phyloP scores from a whole-genome alignment of 164 flowering plant genomes.

The Piper longum region DNA sequence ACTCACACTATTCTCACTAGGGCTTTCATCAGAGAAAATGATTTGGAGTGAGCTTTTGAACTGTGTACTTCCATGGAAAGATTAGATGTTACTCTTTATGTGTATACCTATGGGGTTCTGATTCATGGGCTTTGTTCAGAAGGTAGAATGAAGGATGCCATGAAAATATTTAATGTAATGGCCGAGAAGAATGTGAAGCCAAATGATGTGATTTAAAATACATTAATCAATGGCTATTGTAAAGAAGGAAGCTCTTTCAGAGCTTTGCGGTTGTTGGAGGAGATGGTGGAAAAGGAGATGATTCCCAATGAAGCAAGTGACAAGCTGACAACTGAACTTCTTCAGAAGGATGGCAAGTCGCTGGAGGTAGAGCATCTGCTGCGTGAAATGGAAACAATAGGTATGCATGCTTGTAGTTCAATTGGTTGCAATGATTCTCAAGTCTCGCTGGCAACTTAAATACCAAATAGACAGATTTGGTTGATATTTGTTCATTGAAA shows the following conservation, averaged over 20 bases:
- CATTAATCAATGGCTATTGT: constrained; percentile 50
- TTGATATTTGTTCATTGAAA: no score
- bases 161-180: constrained; percentile 40
- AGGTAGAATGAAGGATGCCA: constrained; percentile 68
- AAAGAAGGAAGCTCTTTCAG: constrained; percentile 57
- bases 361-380: constrained; percentile 42
- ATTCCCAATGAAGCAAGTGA: constrained; percentile 56
- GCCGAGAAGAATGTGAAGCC: constrained; percentile 32
- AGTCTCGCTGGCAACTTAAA: not conserved
- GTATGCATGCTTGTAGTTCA: constrained; percentile 35
- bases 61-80: constrained; percentile 38
- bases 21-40: constrained; percentile 27
- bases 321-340: constrained; percentile 33
- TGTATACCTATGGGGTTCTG: constrained; percentile 40
- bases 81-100: constrained; percentile 41
- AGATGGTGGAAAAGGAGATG: constrained; percentile 47
- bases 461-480: no score
- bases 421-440: not conserved
- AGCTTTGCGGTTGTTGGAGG: constrained; percentile 43
- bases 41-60: constrained; percentile 51
- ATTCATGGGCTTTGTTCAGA: constrained; percentile 46
- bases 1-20: constrained; percentile 55
- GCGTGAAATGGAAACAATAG: constrained; percentile 29
- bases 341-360: constrained; percentile 52
- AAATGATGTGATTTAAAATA: constrained; percentile 57